phyloP scores from a whole-genome alignment of 1,284 basidiomycete species.

The Marasmius fiardii region DNA sequence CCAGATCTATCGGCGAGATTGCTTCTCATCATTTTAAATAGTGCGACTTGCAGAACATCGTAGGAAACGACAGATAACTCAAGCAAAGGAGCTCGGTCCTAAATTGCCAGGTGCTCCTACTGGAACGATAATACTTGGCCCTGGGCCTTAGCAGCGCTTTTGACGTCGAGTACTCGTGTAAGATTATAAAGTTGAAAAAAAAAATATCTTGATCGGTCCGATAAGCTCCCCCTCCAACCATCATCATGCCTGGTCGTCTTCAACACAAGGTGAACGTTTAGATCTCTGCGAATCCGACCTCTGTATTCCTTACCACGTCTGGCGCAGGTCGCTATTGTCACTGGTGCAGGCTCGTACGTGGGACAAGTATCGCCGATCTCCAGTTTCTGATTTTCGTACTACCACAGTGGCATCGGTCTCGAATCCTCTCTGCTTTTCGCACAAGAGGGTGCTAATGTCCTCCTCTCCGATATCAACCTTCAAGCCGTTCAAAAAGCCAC shows the following conservation, averaged over 20 bases:
- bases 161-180: neutral
- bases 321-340: conserved; percentile 71
- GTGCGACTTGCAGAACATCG: conserved; percentile 58
- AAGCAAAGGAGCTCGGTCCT: conserved; percentile 55
- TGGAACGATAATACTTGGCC: conserved; percentile 14
- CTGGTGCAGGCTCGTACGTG: conserved; percentile 82
- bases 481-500: conserved; percentile 72
- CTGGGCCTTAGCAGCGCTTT: neutral
- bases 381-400: neutral
- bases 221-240: conserved; percentile 6
- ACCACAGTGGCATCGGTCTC: conserved; percentile 85
- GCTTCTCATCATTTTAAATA: conserved; percentile 16
- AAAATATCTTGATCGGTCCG: neutral
- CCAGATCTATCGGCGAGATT: neutral
- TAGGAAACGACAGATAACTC: conserved; percentile 49
- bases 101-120: conserved; percentile 49
- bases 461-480: conserved; percentile 87
- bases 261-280: conserved; percentile 35
- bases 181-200: neutral
- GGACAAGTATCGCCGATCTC: conserved; percentile 1
- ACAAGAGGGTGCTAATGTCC: conserved; percentile 83
- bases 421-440: conserved; percentile 93
- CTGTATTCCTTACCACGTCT: conserved; percentile 13
- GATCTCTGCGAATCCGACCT: conserved; percentile 2
- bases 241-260: conserved; percentile 63